phyloP scores from a whole-genome alignment of 164 flowering plant species.

The Chimonanthus praecox region DNA sequence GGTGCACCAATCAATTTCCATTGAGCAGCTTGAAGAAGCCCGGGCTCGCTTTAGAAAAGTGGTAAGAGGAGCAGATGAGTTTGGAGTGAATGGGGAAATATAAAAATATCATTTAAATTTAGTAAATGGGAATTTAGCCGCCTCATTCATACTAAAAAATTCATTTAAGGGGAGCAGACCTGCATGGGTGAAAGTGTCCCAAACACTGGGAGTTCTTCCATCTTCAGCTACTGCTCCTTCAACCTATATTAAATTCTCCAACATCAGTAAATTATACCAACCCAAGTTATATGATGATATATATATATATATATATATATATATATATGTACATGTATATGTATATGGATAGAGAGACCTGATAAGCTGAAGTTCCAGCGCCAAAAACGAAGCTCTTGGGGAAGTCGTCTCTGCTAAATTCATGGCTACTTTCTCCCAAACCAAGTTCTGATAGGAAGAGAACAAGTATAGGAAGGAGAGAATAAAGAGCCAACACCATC shows the following conservation, averaged over 20 bases:
- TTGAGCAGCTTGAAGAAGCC: too few species aligned
- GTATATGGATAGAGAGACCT: too few species aligned
- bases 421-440: background rate
- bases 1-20: too few species aligned
- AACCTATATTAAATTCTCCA: background rate
- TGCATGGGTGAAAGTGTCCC: conserved; percentile 16
- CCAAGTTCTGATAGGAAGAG: background rate
- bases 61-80: too few species aligned
- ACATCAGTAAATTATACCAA: too few species aligned
- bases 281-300: too few species aligned
- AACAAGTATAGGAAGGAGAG: background rate
- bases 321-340: too few species aligned
- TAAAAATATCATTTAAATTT: too few species aligned
- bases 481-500: background rate
- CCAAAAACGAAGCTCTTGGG: conserved; percentile 8
- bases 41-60: too few species aligned
- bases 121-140: too few species aligned
- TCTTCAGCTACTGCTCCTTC: conserved; percentile 16
- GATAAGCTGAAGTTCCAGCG: conserved; percentile 11
- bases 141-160: too few species aligned
- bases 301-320: background rate
- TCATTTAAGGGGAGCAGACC: background rate
- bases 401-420: conserved; percentile 6
- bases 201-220: conserved; percentile 15
- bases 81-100: too few species aligned